Evolutionary conservation across 2,329 filamentous ascomycete genomes (phyloP).

Genomic region (Monilinia fructicola): DNA sequence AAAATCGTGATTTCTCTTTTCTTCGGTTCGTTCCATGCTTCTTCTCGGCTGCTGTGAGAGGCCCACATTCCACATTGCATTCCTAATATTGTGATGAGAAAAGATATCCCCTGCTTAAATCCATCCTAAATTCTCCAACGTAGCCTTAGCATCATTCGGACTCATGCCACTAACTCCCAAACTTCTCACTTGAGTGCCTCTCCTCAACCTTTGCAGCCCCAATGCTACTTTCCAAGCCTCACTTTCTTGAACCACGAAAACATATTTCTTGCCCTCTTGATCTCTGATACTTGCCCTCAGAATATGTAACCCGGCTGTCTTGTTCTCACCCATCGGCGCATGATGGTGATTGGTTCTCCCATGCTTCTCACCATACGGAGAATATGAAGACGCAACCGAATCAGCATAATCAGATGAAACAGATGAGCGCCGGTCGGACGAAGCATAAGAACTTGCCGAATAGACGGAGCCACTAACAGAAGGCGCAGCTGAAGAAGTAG

Average conservation of each 20-base stretch:
- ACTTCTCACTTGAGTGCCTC: constrained; percentile 59
- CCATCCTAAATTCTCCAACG: constrained; percentile 59
- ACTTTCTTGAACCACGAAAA: constrained; percentile 63
- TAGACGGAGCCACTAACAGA: constrained; percentile 45
- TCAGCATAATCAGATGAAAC: constrained; percentile 37
- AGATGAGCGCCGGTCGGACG: constrained; percentile 34
- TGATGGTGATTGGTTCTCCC: constrained; percentile 34
- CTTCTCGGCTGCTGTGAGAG: not conserved
- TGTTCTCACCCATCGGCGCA: constrained; percentile 54
- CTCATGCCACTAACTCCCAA: constrained; percentile 59
- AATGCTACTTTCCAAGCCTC: constrained; percentile 68
- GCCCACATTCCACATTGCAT: constrained; percentile 30
- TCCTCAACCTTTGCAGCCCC: constrained; percentile 59
- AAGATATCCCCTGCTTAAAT: not conserved
- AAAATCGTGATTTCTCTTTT: not conserved
- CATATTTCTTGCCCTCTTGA: constrained; percentile 63
- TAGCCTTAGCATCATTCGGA: constrained; percentile 52
- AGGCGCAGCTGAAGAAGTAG: constrained; percentile 40
- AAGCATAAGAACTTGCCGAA: constrained; percentile 41
- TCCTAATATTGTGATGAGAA: not conserved
- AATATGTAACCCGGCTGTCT: constrained; percentile 57
- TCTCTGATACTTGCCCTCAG: constrained; percentile 64
- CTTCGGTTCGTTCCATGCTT: not conserved
- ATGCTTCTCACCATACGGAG: constrained; percentile 21
- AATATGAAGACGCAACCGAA: constrained; percentile 34